Conservation (phyloP, 768 basidiomycete species). For the Hygrophoropsis aurantiaca region DNA sequence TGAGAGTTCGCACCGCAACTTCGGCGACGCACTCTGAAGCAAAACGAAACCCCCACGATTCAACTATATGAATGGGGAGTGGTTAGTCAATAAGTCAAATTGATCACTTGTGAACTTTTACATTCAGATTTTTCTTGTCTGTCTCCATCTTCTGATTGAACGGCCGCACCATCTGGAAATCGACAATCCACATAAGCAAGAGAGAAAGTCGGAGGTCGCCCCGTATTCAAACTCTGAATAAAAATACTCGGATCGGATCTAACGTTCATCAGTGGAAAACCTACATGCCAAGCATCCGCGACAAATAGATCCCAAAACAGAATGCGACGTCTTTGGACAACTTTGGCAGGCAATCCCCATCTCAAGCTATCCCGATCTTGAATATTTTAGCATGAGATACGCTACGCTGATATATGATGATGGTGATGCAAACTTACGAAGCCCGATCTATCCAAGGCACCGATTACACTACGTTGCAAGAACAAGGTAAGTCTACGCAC, state of each 20-base stretch:
- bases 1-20: slow-evolving; percentile 59
- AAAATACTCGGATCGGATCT: slow-evolving; percentile 4
- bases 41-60: slow-evolving; percentile 63
- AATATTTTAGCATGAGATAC: slow-evolving; percentile 11
- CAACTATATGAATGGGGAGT: no score
- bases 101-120: no score
- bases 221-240: slow-evolving; percentile 62
- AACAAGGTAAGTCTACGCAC: slow-evolving; percentile 37
- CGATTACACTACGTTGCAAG: slow-evolving; percentile 13
- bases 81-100: no score
- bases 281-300: slow-evolving; percentile 67
- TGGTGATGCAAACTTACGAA: slow-evolving; percentile 49
- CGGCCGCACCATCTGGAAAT: slow-evolving; percentile 40
- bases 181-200: slow-evolving; percentile 67
- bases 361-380: slow-evolving; percentile 62
- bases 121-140: slow-evolving; percentile 27
- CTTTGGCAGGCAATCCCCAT: slow-evolving; percentile 62
- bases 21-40: slow-evolving; percentile 65
- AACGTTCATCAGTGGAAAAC: slow-evolving; percentile 13
- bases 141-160: slow-evolving; percentile 5
- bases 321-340: slow-evolving; percentile 63
- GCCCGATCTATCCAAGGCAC: slow-evolving; percentile 53
- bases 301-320: slow-evolving; percentile 81
- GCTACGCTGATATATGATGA: slow-evolving; percentile 4
- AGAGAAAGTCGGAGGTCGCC: slow-evolving; percentile 69